Percentiles rank a stretch among this genome's conserved stretches.
Conservation (phyloP, 163 green algal genomes). For the Chlamydomonas reinhardtii region DNA sequence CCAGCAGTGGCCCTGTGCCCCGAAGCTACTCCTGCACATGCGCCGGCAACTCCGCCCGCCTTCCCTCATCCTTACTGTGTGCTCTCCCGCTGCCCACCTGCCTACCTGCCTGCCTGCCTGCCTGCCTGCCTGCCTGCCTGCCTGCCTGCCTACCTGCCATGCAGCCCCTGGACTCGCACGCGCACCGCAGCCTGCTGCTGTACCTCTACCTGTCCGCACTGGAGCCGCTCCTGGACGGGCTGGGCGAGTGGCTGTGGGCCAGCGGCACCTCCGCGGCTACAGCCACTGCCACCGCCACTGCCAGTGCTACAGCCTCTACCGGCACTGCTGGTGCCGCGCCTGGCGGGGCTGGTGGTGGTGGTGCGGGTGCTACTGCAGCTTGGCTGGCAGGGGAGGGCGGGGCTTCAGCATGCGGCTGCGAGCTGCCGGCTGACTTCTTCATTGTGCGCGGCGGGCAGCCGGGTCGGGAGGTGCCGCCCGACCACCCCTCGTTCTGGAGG, state of each 20-base stretch:
- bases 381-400: background rate
- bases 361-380: no score
- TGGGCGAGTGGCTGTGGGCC: slow-evolving; percentile 41
- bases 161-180: slow-evolving; percentile 36
- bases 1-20: no score
- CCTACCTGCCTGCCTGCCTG: background rate
- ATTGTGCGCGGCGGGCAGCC: slow-evolving; percentile 23
- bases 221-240: slow-evolving; percentile 27
- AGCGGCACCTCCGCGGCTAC: background rate
- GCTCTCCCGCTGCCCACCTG: no score
- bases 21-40: no score
- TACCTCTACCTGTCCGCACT: slow-evolving; percentile 43
- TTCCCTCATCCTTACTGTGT: no score
- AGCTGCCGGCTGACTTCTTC: slow-evolving; percentile 44
- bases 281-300: no score
- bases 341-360: background rate
- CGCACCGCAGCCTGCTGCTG: slow-evolving; percentile 39
- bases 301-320: no score
- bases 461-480: slow-evolving; percentile 24
- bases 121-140: background rate
- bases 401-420: no score
- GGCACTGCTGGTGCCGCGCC: no score
- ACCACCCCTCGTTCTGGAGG: slow-evolving; percentile 32
- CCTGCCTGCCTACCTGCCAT: background rate
- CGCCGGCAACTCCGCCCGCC: no score